phyloP scores from a whole-genome alignment of 2,329 filamentous ascomycete genomes.

The Aspergillus versicolor region DNA sequence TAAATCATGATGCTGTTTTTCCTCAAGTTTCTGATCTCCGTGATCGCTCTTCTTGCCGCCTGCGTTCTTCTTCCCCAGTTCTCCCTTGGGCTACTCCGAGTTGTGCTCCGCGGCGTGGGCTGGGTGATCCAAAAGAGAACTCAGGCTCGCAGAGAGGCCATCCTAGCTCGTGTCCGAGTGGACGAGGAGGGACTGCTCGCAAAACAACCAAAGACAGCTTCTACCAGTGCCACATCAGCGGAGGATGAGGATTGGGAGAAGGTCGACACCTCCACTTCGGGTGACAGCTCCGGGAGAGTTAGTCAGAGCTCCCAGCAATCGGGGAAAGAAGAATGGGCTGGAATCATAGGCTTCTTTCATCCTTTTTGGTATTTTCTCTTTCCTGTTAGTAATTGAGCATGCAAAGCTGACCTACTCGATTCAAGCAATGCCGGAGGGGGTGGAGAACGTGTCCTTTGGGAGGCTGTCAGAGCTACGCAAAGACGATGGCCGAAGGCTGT shows the following conservation, averaged over 20 bases:
- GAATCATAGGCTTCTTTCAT: constrained; percentile 94
- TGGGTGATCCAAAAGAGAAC: constrained; percentile 65
- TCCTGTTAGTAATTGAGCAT: background rate
- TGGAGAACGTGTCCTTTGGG: constrained; percentile 94
- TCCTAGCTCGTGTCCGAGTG: constrained; percentile 49
- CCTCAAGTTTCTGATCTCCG: constrained; percentile 29
- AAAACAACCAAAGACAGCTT: constrained; percentile 24
- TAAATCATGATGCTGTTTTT: constrained; percentile 34
- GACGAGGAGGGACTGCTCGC: constrained; percentile 39
- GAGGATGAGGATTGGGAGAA: constrained; percentile 71
- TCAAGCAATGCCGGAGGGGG: constrained; percentile 89
- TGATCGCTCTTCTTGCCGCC: constrained; percentile 34
- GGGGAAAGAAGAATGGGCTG: constrained; percentile 67
- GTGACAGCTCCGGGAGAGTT: constrained; percentile 34
- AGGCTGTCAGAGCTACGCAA: constrained; percentile 88
- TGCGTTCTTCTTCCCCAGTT: constrained; percentile 36
- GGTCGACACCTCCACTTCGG: constrained; percentile 53
- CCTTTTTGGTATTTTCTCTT: constrained; percentile 75
- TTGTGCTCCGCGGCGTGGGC: constrained; percentile 50
- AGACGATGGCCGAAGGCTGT: constrained; percentile 82
- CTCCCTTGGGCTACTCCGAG: constrained; percentile 31
- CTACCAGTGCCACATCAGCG: constrained; percentile 20
- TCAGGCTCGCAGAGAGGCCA: constrained; percentile 58
- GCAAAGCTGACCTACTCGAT: background rate
- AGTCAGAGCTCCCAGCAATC: constrained; percentile 35